Base-by-base conservation (phyloP, 306 rosid genomes). In the Cucurbita maxima region DNA sequence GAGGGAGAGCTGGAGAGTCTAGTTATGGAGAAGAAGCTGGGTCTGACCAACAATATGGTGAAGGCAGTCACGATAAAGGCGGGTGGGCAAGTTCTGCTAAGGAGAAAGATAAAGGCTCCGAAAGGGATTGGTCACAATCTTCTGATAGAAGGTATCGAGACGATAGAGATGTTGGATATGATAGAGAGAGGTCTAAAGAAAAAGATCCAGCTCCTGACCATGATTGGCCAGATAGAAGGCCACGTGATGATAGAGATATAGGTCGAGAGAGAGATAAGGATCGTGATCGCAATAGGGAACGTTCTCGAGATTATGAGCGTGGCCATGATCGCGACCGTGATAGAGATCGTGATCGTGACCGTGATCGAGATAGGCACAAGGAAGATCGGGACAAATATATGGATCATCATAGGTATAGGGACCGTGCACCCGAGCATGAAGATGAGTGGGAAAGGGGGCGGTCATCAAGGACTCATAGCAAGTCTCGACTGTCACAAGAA, bases 11-110 rank as follows among this genome's bases (percentile, higher is more conserved):
- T 71, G 96, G 79, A 37, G 99, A 94, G 78, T 94, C 97, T 14
- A 94, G 97, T 76, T 94, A 89, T 81, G 99, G 99, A 59, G 99
- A 91, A 83, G 99, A 95, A 78, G 93, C 92, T 77, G 99, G 90
- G 47, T 91, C 97, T 3, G 97, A 95, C 60, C 96, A 95, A 69
- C 96, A 88, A 58, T 91, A 91, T 75, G 97, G 97, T 43, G 99
- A 91, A 79, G 96, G 71, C 40, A 85, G 84, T 81, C 97, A 88
- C 82, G 98, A 94, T n/a, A 85, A 95, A 83, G 86, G 76, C n/a
- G 95, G 85, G 20, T 86, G 99, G 99, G 86, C 90, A 25, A 92
- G 85, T 84, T 74, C 90, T 67, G 52, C 73, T 71, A 91, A 89
- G 86, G 97, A 95, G 67, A 95, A 91, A 82, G 99, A 94, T 81